Base-by-base conservation (phyloP, 805 yeast species). In the Teunomyces pallodes region DNA sequence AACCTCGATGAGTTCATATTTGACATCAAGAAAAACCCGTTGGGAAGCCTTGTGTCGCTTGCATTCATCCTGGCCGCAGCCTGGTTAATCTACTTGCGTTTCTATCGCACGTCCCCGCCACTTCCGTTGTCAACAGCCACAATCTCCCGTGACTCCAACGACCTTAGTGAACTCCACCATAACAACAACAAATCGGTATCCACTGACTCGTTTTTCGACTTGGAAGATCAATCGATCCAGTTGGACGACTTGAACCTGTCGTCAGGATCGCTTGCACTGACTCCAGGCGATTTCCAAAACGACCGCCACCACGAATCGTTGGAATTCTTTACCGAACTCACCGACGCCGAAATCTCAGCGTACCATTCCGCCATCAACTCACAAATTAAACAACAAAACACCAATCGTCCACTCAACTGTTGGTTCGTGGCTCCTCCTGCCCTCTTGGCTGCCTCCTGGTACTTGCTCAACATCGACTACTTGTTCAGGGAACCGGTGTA, bases 401-500 rank as follows among this genome's bases (percentile, higher is more conserved):
- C 43, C 16, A 45, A 46, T 42, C 36, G 44, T 16, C 69, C 68
- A 1, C 30, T 52, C 27, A 58, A 61, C 26, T 61, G 62, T 43
- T 42, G 59, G 52, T 53, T 58, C 28, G 49, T 48, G 26, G 60
- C 70, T 2, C 73, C 78, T 1, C 70, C 77, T 0, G 52, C 76
- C 3, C 58, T 82, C 8, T 48, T 79, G 30, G 69, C 72, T 2
- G 54, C 61, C 10, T 64, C 77, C 12, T 81, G 84, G 83, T 64
- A 77, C 6, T 40, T 77, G 0, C 60, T 84, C 32, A 82, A 82
- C 60, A 9, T 76, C 4, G 77, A 62, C 30, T 75, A 75, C 51
- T 55, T 59, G 33, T 64, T 79, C 35, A 66, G 75, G 7, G 61
- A 66, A 7, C 80, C 74, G 14, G 67, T 77, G 43, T 62, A 72